phyloP scores from a whole-genome alignment of 768 basidiomycete species.

The Sporobolomyces phaffii region DNA sequence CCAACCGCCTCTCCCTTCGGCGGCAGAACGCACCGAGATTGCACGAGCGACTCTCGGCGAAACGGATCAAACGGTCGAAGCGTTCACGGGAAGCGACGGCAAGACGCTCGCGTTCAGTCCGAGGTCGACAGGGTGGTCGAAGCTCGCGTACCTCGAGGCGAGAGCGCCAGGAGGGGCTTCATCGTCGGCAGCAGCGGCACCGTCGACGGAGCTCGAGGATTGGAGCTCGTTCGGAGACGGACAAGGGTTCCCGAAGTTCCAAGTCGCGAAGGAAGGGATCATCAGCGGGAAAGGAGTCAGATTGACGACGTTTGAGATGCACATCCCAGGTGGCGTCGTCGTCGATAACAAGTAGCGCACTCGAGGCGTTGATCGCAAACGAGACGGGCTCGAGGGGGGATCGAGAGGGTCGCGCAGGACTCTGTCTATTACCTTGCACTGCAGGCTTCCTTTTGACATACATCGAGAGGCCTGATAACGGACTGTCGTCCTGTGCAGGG shows the following conservation, averaged over 20 bases:
- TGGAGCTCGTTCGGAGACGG: slow-evolving; percentile 17
- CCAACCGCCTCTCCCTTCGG: slow-evolving; percentile 14
- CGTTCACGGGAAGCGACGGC: not conserved
- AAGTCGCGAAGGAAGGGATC: not conserved
- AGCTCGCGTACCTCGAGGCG: not conserved
- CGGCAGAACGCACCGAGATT: not conserved
- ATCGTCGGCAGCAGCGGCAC: not conserved
- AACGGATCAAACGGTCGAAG: slow-evolving; percentile 8
- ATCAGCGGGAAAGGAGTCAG: slow-evolving; percentile 5
- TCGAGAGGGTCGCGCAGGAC: no score
- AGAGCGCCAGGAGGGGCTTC: not conserved
- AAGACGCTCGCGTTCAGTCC: slow-evolving; percentile 13
- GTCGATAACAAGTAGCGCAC: not conserved
- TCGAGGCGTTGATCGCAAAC: not conserved
- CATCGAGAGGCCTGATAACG: no score
- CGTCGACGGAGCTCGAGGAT: not conserved
- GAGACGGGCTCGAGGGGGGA: no score
- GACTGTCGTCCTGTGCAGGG: no score
- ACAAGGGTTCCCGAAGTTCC: slow-evolving; percentile 9
- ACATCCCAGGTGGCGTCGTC: not conserved
- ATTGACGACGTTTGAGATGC: slow-evolving; percentile 7
- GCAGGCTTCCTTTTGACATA: no score
- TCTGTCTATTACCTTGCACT: no score
- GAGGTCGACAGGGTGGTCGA: not conserved
- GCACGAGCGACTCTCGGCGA: not conserved